Evolutionary conservation across 805 yeast species (phyloP).

Genomic region (Saccharomyces paradoxus): DNA sequence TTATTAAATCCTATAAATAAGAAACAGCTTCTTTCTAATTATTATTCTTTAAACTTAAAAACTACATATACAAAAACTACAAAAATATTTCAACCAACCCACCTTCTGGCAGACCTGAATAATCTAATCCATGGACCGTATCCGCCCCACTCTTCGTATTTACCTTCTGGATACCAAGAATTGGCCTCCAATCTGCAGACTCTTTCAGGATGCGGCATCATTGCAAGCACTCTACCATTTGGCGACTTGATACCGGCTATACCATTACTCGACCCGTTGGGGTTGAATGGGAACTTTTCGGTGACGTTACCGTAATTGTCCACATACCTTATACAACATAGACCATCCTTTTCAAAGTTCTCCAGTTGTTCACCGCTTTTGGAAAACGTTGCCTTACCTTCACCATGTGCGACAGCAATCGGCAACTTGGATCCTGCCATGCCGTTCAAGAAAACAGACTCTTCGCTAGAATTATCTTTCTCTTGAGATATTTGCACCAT

Average conservation of each 20-base stretch:
- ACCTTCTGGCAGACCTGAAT: slow-evolving; percentile 85
- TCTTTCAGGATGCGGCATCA: slow-evolving; percentile 99
- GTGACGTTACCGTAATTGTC: slow-evolving; percentile 87
- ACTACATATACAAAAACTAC: slow-evolving; percentile 1
- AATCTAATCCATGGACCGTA: slow-evolving; percentile 94
- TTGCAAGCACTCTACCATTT: slow-evolving; percentile 90
- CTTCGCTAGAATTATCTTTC: slow-evolving; percentile 36
- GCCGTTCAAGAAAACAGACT: slow-evolving; percentile 66
- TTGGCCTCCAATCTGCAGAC: slow-evolving; percentile 79
- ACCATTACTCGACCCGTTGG: slow-evolving; percentile 91
- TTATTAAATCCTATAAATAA: background rate
- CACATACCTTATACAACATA: slow-evolving; percentile 68
- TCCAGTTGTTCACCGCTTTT: slow-evolving; percentile 35
- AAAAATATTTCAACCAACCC: slow-evolving; percentile 53
- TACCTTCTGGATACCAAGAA: slow-evolving; percentile 77
- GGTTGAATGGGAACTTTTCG: slow-evolving; percentile 83
- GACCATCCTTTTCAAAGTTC: slow-evolving; percentile 42
- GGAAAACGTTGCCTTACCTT: slow-evolving; percentile 80
- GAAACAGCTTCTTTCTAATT: background rate
- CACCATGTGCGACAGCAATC: slow-evolving; percentile 98
- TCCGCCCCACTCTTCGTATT: slow-evolving; percentile 57
- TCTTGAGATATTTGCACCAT: slow-evolving; percentile 73
- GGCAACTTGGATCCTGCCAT: slow-evolving; percentile 94
- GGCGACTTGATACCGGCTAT: slow-evolving; percentile 86
- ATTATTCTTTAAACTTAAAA: slow-evolving; percentile 1